Base-by-base conservation (phyloP, 331 rosid genomes). In the Acacia pycnantha region DNA sequence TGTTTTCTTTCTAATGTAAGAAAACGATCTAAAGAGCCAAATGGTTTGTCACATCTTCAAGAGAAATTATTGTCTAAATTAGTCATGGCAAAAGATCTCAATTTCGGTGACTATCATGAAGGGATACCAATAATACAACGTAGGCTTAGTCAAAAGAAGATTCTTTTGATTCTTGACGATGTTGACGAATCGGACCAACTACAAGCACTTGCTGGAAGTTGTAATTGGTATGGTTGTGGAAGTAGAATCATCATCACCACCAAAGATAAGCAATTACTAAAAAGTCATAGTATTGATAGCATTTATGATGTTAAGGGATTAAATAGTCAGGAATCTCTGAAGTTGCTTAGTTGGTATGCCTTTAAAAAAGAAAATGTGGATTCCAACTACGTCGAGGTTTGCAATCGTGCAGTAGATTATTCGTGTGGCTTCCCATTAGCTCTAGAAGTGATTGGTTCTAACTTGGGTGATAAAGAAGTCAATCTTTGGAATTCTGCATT, bases 401-500 rank as follows among this genome's bases (percentile, higher is more conserved):
- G 19, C n/a, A 51, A 3, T 3, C 22, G 22, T 51, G 58, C 58
- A 51, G 5, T 51, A 51, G 4, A 4, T 15, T 15, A 3, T 15
- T 51, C 88, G 27, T 18, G 66, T 31, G 90, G 88, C 54, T 79
- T 78, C 65, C 88, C 83, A 40, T 73, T 84, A 56, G 82, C 82
- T 12, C 66, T 51, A 51, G 58, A 15, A 51, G 58, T 15, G 58
- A 51, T 51, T 51, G 58, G 58, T 51, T 51, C 58, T 41, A 46
- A 33, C 79, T 41, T 88, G 33, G 53, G 24, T 44, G 73, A 83
- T 22, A 67, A 40, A 81, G 53, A 12, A 47, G 51, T 71, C 72
- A 47, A 3, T 31, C 31, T 58, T 6, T 88, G 91, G 91, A 62
- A 50, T 50, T 54, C 51, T 70, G 70, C 78, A 43, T 51, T 85